Conservation (phyloP, 495 filamentous ascomycete genomes). For the Pyrenopolyporus hunteri region DNA sequence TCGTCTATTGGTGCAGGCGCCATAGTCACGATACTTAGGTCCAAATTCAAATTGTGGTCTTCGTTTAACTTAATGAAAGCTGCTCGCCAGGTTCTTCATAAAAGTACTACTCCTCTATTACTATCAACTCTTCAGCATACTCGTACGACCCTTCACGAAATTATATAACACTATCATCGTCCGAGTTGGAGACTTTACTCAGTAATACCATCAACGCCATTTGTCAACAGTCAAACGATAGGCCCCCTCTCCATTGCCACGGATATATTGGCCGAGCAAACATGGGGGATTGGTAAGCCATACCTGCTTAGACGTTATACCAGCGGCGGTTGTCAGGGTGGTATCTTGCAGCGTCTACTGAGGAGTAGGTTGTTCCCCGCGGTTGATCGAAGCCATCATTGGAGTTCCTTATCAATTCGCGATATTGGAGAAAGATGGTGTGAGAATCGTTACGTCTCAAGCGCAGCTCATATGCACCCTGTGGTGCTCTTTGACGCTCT, state of each 20-base stretch:
- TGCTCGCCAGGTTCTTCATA: not conserved
- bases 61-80: no score
- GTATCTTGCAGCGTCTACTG: constrained; percentile 14
- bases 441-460: constrained; percentile 8
- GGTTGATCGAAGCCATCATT: constrained; percentile 28
- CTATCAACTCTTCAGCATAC: not conserved
- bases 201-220: constrained; percentile 21
- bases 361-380: constrained; percentile 24
- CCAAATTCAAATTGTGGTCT: not conserved
- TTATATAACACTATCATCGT: constrained; percentile 18
- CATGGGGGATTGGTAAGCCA: constrained; percentile 26
- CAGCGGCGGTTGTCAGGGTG: not conserved
- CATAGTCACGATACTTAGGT: constrained; percentile 36
- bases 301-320: constrained; percentile 6
- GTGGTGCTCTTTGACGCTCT: constrained; percentile 16
- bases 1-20: constrained; percentile 60
- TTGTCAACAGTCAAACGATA: not conserved
- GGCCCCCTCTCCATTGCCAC: constrained; percentile 5
- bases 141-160: not conserved
- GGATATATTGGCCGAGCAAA: not conserved
- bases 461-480: not conserved
- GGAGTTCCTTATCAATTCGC: constrained; percentile 38
- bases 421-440: constrained; percentile 40
- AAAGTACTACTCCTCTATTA: not conserved
- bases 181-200: constrained; percentile 13